Conservation (phyloP, 306 rosid genomes). For the Acacia acuminata region DNA sequence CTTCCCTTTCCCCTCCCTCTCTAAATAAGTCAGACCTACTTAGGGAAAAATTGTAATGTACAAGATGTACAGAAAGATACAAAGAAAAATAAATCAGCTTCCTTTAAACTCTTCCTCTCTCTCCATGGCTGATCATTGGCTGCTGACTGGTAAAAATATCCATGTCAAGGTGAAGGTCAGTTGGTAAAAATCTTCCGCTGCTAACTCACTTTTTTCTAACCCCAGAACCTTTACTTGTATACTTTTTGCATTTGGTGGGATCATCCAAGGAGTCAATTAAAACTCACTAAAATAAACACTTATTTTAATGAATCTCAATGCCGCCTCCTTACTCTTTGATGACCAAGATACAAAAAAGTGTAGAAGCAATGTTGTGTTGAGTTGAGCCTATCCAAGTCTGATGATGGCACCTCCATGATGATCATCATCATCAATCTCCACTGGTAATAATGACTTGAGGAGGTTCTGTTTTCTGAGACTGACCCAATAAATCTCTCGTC, state of each 20-base stretch:
- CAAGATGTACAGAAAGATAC: conserved; percentile 41
- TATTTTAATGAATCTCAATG: neutral
- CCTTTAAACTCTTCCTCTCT: conserved; percentile 29
- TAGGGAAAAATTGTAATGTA: conserved; percentile 47
- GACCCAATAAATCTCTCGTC: conserved; percentile 5
- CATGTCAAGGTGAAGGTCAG: conserved; percentile 35
- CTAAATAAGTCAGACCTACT: conserved; percentile 55
- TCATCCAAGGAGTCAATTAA: neutral
- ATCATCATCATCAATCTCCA: conserved; percentile 22
- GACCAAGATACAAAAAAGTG: neutral
- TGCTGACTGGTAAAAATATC: conserved; percentile 12
- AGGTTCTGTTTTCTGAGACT: neutral
- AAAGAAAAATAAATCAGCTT: neutral
- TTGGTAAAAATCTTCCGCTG: conserved; percentile 15
- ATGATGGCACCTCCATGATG: conserved; percentile 7
- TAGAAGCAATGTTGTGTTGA: neutral
- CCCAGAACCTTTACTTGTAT: neutral
- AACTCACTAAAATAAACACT: neutral
- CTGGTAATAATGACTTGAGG: conserved; percentile 2
- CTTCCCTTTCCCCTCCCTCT: conserved; percentile 20
- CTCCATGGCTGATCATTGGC: conserved; percentile 31
- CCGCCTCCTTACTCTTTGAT: neutral
- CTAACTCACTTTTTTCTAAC: neutral
- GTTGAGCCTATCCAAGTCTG: conserved; percentile 6
- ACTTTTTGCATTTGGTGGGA: neutral